These are phyloP conservation scores for Panicum hallii DNA, from an alignment of 202 grass and related monocot species.

Conservation along the genomic window DNA sequence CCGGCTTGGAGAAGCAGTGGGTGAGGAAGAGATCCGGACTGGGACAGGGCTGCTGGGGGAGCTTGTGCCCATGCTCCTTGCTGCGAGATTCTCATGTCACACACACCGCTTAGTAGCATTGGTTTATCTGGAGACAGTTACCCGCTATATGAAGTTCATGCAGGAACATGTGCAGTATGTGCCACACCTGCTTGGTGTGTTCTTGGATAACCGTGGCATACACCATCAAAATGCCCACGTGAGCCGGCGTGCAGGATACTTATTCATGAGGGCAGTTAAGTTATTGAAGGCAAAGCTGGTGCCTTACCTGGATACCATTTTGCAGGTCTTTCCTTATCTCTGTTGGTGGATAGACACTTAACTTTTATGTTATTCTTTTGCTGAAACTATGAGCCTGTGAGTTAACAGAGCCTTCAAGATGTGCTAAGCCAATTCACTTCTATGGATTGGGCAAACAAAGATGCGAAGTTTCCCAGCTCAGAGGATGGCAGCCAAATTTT, in stretches of 20 bases:
- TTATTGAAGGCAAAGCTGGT: conserved; percentile 82
- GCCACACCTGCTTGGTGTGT: conserved; percentile 70
- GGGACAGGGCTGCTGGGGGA: conserved; percentile 70
- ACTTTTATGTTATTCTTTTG: conserved; percentile 27
- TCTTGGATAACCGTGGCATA: conserved; percentile 91
- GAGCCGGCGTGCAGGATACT: conserved; percentile 80
- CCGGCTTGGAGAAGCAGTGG: conserved; percentile 74
- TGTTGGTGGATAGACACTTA: conserved; percentile 10
- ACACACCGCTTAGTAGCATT: conserved; percentile 82
- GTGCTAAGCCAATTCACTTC: conserved; percentile 66
- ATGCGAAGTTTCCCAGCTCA: conserved; percentile 63
- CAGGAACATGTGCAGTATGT: conserved; percentile 86
- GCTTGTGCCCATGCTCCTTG: conserved; percentile 84
- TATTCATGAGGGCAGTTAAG: conserved; percentile 96
- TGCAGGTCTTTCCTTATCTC: conserved; percentile 69
- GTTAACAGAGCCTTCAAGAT: conserved; percentile 78
- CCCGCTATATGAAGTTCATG: conserved; percentile 85
- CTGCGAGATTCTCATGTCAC: conserved; percentile 77
- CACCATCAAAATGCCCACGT: conserved; percentile 85
- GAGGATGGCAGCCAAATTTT: conserved; percentile 98
- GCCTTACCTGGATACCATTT: conserved; percentile 87
- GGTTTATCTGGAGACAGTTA: conserved; percentile 90
- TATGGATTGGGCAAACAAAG: conserved; percentile 65
- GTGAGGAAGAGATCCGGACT: conserved; percentile 74
- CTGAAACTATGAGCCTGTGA: conserved; percentile 47